Conservation (phyloP, 768 basidiomycete genomes). For the button mushroom (Agaricus bisporus) region DNA sequence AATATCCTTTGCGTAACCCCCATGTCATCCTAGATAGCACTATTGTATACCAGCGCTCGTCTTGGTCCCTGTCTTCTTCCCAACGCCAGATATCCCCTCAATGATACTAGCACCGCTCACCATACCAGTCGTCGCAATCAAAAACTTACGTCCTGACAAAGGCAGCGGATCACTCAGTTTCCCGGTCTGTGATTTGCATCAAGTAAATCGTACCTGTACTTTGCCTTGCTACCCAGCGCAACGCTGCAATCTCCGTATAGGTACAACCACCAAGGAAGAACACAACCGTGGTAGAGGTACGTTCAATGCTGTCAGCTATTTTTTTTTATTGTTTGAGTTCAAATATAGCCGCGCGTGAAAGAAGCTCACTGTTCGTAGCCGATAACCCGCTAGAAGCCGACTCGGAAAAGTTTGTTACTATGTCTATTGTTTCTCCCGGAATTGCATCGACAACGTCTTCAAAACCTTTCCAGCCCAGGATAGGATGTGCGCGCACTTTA, state of each 20-base stretch:
- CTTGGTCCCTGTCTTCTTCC: constrained; percentile 14
- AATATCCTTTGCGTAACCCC: not conserved
- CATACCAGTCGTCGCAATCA: constrained; percentile 90
- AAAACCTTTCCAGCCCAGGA: constrained; percentile 96
- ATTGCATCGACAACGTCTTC: constrained; percentile 82
- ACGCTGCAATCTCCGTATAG: constrained; percentile 92
- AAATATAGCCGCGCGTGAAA: constrained; percentile 14
- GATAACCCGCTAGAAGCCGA: constrained; percentile 7
- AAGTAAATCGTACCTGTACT: constrained; percentile 52
- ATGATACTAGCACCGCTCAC: constrained; percentile 72
- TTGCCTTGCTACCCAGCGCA: constrained; percentile 88
- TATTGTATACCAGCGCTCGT: constrained; percentile 6
- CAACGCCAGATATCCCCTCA: constrained; percentile 51
- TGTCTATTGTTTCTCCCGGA: constrained; percentile 84
- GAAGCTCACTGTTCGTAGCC: constrained; percentile 15
- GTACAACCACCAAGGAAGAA: constrained; percentile 98
- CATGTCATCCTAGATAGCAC: constrained; percentile 8
- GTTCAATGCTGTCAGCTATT: constrained; percentile 27
- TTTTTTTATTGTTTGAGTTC: not conserved
- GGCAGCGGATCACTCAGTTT: constrained; percentile 3
- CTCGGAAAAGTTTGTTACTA: constrained; percentile 38
- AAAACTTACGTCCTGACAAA: constrained; percentile 68
- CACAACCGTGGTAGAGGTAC: constrained; percentile 78
- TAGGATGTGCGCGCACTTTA: constrained; percentile 81
- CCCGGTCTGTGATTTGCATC: constrained; percentile 13